These are phyloP conservation scores for Pseudogymnoascus sp. DNA, from an alignment of 2,329 filamentous ascomycete species.

Conservation along the genomic window DNA sequence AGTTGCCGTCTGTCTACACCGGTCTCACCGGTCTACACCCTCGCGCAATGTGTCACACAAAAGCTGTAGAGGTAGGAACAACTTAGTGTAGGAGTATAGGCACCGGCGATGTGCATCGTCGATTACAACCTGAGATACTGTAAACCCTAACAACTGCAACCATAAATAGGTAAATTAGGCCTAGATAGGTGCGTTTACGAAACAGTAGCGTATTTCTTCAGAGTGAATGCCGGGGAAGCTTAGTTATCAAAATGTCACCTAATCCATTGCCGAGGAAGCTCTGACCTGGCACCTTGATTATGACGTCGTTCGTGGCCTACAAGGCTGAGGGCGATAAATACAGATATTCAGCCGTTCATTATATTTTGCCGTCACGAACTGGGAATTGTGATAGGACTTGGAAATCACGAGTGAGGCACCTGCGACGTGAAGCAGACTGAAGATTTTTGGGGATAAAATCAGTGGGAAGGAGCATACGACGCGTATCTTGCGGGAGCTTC, in stretches of 20 bases:
- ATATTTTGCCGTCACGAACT: not conserved
- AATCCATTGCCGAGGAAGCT: not conserved
- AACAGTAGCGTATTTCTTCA: no score
- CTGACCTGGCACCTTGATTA: not conserved
- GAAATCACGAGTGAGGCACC: not conserved
- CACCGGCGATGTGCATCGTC: not conserved
- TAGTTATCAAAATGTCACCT: not conserved
- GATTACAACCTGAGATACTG: not conserved
- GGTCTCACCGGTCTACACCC: not conserved
- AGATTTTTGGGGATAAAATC: not conserved
- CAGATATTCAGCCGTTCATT: not conserved
- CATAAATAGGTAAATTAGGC: not conserved
- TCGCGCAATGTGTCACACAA: not conserved
- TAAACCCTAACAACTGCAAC: not conserved
- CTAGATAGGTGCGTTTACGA: no score
- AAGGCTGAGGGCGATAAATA: not conserved
- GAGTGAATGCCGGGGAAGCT: not conserved
- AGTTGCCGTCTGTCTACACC: no score
- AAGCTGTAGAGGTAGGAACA: not conserved
- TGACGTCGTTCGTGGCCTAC: not conserved
- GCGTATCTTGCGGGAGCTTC: not conserved
- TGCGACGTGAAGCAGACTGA: not conserved
- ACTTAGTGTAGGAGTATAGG: not conserved
- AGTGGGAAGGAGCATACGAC: not conserved
- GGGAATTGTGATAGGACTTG: not conserved